Evolutionary conservation across 2,329 filamentous ascomycete genomes (phyloP).

Genomic region (Cladosporium velox): DNA sequence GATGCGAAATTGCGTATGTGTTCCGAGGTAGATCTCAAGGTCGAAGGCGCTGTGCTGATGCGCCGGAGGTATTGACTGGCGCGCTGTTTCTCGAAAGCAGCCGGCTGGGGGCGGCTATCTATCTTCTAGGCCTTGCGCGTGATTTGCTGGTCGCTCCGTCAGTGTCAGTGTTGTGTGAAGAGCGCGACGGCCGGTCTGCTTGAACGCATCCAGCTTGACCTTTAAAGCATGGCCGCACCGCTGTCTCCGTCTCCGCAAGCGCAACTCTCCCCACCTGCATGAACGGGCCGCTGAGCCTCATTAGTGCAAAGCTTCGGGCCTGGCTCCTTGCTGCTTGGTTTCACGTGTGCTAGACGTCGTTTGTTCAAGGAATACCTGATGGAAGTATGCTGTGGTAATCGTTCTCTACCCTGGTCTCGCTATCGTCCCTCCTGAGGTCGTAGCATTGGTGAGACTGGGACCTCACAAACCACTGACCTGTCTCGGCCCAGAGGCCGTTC

Average conservation of each 20-base stretch:
- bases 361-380: background rate
- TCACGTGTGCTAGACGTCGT: background rate
- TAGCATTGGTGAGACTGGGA: no score
- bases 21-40: background rate
- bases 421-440: no score
- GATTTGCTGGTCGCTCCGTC: background rate
- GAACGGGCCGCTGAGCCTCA: slow-evolving; percentile 3
- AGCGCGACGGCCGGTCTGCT: background rate
- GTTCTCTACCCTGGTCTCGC: background rate
- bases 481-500: no score
- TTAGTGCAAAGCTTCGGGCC: slow-evolving; percentile 1
- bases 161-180: background rate
- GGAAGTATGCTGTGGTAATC: background rate
- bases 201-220: background rate
- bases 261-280: slow-evolving; percentile 3
- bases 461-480: no score
- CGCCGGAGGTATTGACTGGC: slow-evolving; percentile 2
- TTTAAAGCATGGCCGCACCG: slow-evolving; percentile 6
- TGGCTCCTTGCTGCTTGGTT: background rate
- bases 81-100: background rate
- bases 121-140: background rate
- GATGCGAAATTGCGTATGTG: background rate
- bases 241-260: background rate
- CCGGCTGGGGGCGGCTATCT: background rate
- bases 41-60: background rate